Evolutionary conservation across 305 asterid genomes (phyloP).

Genomic region (Lippia alba): DNA sequence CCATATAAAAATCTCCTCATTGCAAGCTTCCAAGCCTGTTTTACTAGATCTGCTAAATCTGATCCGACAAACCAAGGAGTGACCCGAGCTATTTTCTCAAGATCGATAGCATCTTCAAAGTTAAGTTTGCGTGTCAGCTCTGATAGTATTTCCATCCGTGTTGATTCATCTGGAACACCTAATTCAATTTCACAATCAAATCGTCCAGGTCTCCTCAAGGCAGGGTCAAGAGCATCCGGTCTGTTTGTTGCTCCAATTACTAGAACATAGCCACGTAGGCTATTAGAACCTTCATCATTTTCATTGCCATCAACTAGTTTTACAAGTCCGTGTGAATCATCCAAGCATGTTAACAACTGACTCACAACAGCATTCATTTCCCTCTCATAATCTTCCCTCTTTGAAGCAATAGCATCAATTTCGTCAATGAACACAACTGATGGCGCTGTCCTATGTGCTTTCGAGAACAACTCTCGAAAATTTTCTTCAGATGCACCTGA

Average conservation of each 20-base stretch:
- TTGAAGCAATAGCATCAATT: conserved; percentile 91
- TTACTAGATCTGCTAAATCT: conserved; percentile 70
- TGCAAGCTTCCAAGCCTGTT: conserved; percentile 82
- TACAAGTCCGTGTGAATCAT: conserved; percentile 56
- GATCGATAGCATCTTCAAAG: conserved; percentile 84
- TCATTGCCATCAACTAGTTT: conserved; percentile 43
- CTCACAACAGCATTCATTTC: conserved; percentile 96
- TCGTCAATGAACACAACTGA: conserved; percentile 95
- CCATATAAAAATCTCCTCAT: conserved; percentile 69
- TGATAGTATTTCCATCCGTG: conserved; percentile 70
- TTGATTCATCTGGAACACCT: conserved; percentile 83
- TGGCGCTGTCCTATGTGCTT: conserved; percentile 88
- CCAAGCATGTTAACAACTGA: conserved; percentile 91
- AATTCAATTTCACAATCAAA: conserved; percentile 83
- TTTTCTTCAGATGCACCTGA: conserved; percentile 95
- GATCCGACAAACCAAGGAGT: conserved; percentile 95
- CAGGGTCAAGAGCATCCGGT: conserved; percentile 87
- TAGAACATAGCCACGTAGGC: conserved; percentile 65
- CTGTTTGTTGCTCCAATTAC: conserved; percentile 96
- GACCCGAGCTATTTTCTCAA: conserved; percentile 71
- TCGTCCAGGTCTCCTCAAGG: conserved; percentile 91
- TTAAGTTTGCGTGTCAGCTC: conserved; percentile 61
- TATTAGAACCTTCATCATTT: conserved; percentile 42
- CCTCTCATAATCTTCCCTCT: conserved; percentile 83
- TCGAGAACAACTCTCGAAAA: conserved; percentile 75